Evolutionary conservation across 1,284 basidiomycete species (phyloP), one percentile per base, ranked within the genome.

Genomic region (Naganishia cerealis): DNA sequence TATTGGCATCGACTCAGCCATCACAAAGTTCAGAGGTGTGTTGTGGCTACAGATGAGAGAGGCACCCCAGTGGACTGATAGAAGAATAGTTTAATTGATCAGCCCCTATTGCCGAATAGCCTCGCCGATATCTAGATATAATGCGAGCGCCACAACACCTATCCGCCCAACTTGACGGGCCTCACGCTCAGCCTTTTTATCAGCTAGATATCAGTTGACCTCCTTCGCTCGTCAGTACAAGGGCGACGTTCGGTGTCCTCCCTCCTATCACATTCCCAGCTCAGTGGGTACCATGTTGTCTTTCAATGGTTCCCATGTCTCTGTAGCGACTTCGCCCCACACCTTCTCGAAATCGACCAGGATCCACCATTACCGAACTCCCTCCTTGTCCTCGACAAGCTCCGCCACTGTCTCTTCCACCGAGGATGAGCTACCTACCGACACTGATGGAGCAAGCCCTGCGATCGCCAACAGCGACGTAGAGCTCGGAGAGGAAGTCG

Each of bases 341-440:
- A 13, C 46, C 12, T 24, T 36, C 24, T n/a, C 12, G 21, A 66
- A 29, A 26, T 21, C 48, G 1, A 40, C 48, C 40, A 50, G 46
- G 46, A 57, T 24, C 43, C 48, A 18, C 24, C 57, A 57, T 38
- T 58, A 21, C 39, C 66, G 66, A 12, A 61, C 66, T n/a, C 66
- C 58, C 9, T 67, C 66, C 18, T 43, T 62, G 13, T 58, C 66
- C 7, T 67, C 66, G 3, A 21, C 57, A 16, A 36, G 38, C 33
- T 54, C 67, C 38, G 29, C 67, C 43, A 48, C 55, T n/a, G 13
- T 50, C 18, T 57, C 56, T 24, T 54, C 55, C 12, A 50, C 50
- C 21, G 54, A 56, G 40, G 62, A 59, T 8, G 39, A 54, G 33
- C 18, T 48, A 5, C 38, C 46, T 21, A 54, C 58, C 42, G 54